Conservation (phyloP, 176 grass and related monocot species). For the Neostapfia colusana region DNA sequence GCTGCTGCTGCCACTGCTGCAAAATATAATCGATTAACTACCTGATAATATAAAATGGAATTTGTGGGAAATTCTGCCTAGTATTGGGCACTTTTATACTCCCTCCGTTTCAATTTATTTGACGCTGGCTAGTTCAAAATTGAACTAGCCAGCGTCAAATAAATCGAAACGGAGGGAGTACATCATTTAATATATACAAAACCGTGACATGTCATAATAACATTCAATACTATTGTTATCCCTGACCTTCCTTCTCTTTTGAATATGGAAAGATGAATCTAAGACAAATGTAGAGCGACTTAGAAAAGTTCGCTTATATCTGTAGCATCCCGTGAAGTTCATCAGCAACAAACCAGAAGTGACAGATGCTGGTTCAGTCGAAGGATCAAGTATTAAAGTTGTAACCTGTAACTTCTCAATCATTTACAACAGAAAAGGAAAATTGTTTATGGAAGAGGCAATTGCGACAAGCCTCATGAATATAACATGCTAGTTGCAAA, state of each 20-base stretch:
- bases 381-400: neutral
- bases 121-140: no score
- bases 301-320: neutral
- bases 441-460: no score
- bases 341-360: neutral
- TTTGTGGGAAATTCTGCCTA: neutral
- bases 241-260: neutral
- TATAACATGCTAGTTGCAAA: no score
- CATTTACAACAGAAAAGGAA: no score
- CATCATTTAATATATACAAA: no score
- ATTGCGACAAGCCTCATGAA: no score
- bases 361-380: neutral
- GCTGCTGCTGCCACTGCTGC: slow-evolving; percentile 42
- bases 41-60: neutral
- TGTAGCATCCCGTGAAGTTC: neutral
- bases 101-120: no score
- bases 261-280: neutral
- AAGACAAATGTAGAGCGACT: neutral
- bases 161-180: no score
- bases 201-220: neutral
- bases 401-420: no score
- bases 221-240: neutral
- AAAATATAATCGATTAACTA: slow-evolving; percentile 24
- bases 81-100: neutral
- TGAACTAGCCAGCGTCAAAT: no score